Evolutionary conservation across 2,329 filamentous ascomycete genomes (phyloP), one percentile per base, ranked within the genome.

Genomic region (Sporothrix luriei): DNA sequence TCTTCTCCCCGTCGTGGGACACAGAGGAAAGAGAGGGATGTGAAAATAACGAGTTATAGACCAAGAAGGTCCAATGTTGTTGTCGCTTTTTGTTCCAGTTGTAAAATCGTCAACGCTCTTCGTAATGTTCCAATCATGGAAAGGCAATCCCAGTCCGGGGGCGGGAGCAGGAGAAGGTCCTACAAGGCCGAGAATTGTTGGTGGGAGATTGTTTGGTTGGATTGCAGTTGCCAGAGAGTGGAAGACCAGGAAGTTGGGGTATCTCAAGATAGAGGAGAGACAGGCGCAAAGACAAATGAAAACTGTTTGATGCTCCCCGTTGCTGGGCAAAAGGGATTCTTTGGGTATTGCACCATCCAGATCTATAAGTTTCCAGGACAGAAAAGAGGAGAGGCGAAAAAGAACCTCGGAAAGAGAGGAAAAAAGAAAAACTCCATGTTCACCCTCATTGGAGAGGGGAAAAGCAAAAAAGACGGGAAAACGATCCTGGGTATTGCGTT

Each of bases 271-370:
- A 69, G 43, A 69, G 33, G 33, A 33, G 66, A 48, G 21, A 49
- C 38, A 40, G 33, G 33, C 33, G 33, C 33, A 46, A 38, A 43
- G 9, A 43, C 10, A 55, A 24, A 54, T 49, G 54, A 29, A 69
- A 49, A 33, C 38, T 66, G 24, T 43, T 64, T 59, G 38, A 21
- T 54, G 64, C 48, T 55, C 29, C 26, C 52, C 26, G 19, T 55
- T 29, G 67, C 43, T n/a, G 48, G 16, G 59, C 48, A 54, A 69
- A 66, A 48, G 33, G 64, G 54, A 70, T 52, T 64, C 33, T 51
- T 55, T 68, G 54, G 69, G 69, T 67, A 26, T 68, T 70, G 67
- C 70, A 70, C 70, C 69, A 68, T 68, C 69, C 69, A 70, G 64
- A 68, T 71, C 70, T 72, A 71, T 64, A 66, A 13, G 21, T 70